Conservation (phyloP, 345 rosid species). For the Barbarea vulgaris region DNA sequence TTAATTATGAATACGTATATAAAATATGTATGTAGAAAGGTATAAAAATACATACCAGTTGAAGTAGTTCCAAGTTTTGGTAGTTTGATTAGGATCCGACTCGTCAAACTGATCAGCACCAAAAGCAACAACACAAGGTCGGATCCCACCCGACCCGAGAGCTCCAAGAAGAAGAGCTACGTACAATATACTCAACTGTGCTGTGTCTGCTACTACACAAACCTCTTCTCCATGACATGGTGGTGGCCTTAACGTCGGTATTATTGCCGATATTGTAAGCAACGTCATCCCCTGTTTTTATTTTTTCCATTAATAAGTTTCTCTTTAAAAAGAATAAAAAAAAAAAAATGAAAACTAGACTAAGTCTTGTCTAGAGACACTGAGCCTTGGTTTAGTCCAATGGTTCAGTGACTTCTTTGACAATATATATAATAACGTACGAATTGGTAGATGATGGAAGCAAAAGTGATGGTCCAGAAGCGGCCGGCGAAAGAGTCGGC, state of each 20-base stretch:
- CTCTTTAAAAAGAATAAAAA: not conserved
- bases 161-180: constrained; percentile 69
- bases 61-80: constrained; percentile 76
- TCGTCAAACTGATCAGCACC: constrained; percentile 90
- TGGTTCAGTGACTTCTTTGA: not conserved
- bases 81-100: constrained; percentile 61
- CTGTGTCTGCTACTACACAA: constrained; percentile 66
- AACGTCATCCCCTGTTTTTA: constrained; percentile 74
- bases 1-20: not conserved
- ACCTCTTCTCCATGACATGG: constrained; percentile 59
- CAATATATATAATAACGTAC: constrained; percentile 27
- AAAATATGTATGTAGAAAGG: not conserved
- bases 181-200: constrained; percentile 67
- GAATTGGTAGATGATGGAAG: constrained; percentile 75
- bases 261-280: constrained; percentile 70
- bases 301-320: not conserved
- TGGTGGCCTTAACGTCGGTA: constrained; percentile 74
- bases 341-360: not conserved
- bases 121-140: constrained; percentile 86
- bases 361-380: not conserved
- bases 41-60: constrained; percentile 59
- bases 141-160: constrained; percentile 83
- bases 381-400: not conserved
- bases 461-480: constrained; percentile 74
- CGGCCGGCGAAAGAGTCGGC: constrained; percentile 88